Conservation (phyloP, 108 stramenopile genomes). For the Ochromonas danica region DNA sequence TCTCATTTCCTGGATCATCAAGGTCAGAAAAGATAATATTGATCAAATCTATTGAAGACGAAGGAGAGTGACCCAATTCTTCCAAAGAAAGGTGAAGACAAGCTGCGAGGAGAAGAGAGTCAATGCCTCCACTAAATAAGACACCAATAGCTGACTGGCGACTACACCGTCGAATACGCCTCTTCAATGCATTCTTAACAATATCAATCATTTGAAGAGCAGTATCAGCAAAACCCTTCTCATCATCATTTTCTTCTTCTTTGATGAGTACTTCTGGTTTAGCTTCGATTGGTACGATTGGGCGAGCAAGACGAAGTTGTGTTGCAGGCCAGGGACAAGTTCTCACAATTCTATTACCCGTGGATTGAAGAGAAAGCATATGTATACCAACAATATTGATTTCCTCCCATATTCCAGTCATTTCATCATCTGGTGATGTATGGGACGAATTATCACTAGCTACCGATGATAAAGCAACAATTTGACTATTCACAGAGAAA, state of each 20-base stretch:
- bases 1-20: slow-evolving; percentile 20
- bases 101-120: slow-evolving; percentile 86
- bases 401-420: slow-evolving; percentile 31
- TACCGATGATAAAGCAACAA: too few relatives aligned
- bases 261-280: background rate
- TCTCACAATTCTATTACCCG: too few relatives aligned
- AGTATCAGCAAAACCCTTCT: background rate
- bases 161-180: background rate
- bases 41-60: slow-evolving; percentile 67
- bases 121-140: slow-evolving; percentile 92
- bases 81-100: slow-evolving; percentile 62
- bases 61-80: slow-evolving; percentile 44
- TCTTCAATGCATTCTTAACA: background rate
- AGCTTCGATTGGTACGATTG: background rate
- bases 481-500: background rate
- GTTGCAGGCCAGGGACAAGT: background rate
- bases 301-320: background rate
- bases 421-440: too few relatives aligned
- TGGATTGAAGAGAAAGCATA: background rate
- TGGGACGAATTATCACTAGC: too few relatives aligned
- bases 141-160: slow-evolving; percentile 60
- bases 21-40: slow-evolving; percentile 75
- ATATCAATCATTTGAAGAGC: background rate
- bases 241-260: background rate
- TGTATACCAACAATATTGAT: slow-evolving; percentile 5